Evolutionary conservation across 345 rosid genomes (phyloP), one percentile per base, ranked within the genome.

Genomic region (Cochlearia excelsa): DNA sequence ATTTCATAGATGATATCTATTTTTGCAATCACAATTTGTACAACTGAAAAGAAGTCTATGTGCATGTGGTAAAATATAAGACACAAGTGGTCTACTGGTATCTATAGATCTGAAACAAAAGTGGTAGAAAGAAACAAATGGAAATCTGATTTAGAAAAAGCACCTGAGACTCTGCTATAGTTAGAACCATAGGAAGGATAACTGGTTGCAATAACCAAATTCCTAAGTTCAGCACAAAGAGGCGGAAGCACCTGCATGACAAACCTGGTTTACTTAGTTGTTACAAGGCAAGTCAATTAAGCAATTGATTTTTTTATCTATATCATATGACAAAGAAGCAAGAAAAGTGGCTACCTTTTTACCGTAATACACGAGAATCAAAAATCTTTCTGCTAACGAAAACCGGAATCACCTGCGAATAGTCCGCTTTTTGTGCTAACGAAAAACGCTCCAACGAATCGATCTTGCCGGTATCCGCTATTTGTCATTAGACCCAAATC

Each of bases 321-420:
- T 52, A 38, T 2, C 46, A 39, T 0, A n/a, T n/a, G n/a, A n/a
- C n/a, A n/a, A n/a, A n/a, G n/a, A n/a, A n/a, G n/a, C n/a, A n/a
- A n/a, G n/a, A 37, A 31, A 51, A 54, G 54, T 58, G 67, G 54
- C 54, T 71, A 93, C 99, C 99, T n/a, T 93, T 93, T 66, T 82
- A 93, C 59, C 84, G 97, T 81, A 93, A 71, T 39, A 93, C 97
- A 71, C 99, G 99, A 16, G 91, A 76, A 67, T 85, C 99, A n/a
- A 75, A 93, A 93, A 60, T 87, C 97, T 80, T 89, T 93, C 99
- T n/a, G n/a, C n/a, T n/a, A n/a, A n/a, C n/a, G n/a, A n/a, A n/a
- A n/a, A n/a, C n/a, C n/a, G n/a, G n/a, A n/a, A n/a, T n/a, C n/a
- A n/a, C n/a, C n/a, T n/a, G n/a, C n/a, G n/a, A n/a, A n/a, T n/a